A percentile compares a stretch with the other conserved stretches of the same genome.
These are phyloP conservation scores for Brassica juncea DNA, from an alignment of 345 rosid genomes.

Conservation along the genomic window DNA sequence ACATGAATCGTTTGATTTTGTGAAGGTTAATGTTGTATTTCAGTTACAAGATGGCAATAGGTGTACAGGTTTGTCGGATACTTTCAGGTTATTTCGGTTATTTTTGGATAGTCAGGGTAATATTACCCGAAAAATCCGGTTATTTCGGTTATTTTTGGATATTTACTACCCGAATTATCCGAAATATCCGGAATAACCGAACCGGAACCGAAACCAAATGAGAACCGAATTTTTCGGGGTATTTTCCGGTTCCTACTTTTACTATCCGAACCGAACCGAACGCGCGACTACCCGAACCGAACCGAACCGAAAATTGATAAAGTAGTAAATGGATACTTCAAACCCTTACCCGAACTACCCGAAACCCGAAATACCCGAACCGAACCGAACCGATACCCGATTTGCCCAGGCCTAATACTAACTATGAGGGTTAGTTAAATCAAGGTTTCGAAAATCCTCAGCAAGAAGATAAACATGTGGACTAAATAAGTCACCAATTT, in stretches of 20 bases:
- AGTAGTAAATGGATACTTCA: background rate
- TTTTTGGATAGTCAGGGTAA: background rate
- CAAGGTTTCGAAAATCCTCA: constrained; percentile 8
- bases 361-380: background rate
- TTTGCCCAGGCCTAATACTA: background rate
- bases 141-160: too few relatives aligned
- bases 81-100: background rate
- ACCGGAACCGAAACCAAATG: too few relatives aligned
- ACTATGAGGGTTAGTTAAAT: background rate
- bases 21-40: background rate
- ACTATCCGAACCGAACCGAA: too few relatives aligned
- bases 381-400: background rate
- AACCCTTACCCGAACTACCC: background rate
- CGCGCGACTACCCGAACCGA: background rate
- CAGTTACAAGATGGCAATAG: background rate
- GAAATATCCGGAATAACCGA: too few relatives aligned
- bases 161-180: too few relatives aligned
- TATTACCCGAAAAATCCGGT: too few relatives aligned
- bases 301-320: background rate
- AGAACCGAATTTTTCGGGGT: too few relatives aligned
- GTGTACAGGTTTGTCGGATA: background rate
- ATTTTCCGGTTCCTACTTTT: too few relatives aligned
- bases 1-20: too few relatives aligned
- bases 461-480: constrained; percentile 2
- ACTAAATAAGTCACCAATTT: background rate